Base-by-base conservation (phyloP, 2,329 filamentous ascomycete species). In the Tolypocladium endophyticum region DNA sequence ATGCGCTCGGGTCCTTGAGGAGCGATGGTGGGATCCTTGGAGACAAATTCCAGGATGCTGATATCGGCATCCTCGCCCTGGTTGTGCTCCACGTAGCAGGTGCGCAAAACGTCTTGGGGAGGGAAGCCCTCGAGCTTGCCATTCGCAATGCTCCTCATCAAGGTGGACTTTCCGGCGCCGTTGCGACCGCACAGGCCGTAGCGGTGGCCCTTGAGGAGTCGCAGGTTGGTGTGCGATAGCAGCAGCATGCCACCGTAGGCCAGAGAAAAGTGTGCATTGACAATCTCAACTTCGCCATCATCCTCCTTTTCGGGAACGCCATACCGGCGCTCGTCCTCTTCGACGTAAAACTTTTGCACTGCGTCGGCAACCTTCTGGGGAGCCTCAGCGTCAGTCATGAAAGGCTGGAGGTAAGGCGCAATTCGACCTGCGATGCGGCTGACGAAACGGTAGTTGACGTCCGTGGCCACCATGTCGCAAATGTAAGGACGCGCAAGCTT, bases 11-110 rank as follows among this genome's bases (percentile, higher is more conserved):
- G 78, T 63, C 90, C 91, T 70, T 92, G 88, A 36, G 86, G 83
- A 58, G 87, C 87, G 64, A 97, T 90, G 61, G 89, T 87, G 3
- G 92, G 91, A 69, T 97, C 93, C 76, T 95, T 95, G 64, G 86
- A 80, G 65, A 96, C 89, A 72, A 95, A 99, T 60, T 97, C 89
- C 23, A 97, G 81, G 69, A 99, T 97, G 76, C 87, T 97, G 62
- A 97, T 88, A 64, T 97, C 92, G 41, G 94, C 93, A 75, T 97
- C 93, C 74, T 97, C 94, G 59, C 94, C 94, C 77, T 99, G 93
- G 78, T 97, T 97, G 80, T 99, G 94, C 79, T 99, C 94, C 52
- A 99, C 94, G 71, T 97, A 99, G 77, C 93, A 97, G 14, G 93
- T 97, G 68, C 90, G 89, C 68, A 99, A 86, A 61, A 92, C 88